A percentile compares a stretch with the other conserved stretches of the same genome.
These are phyloP conservation scores for Calonectria fujianensis DNA, from an alignment of 2,329 filamentous ascomycete species.

Conservation along the genomic window DNA sequence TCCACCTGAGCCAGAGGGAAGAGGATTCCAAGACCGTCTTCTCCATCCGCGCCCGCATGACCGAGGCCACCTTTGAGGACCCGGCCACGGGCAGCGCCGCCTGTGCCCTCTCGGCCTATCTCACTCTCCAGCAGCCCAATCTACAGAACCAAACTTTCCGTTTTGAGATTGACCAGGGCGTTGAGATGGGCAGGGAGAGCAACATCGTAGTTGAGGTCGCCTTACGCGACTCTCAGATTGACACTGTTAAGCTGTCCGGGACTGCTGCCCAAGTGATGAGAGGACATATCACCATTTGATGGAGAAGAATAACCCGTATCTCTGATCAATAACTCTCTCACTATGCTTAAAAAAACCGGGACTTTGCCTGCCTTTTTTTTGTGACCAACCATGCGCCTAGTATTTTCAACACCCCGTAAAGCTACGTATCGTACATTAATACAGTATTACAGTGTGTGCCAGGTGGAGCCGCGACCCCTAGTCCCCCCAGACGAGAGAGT, in stretches of 20 bases:
- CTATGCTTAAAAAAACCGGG: slow-evolving; percentile 10
- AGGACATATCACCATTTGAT: slow-evolving; percentile 57
- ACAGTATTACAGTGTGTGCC: slow-evolving; percentile 59
- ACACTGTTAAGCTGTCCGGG: slow-evolving; percentile 58
- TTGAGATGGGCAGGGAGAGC: slow-evolving; percentile 79
- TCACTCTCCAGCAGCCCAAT: slow-evolving; percentile 66
- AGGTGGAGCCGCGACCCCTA: slow-evolving; percentile 37
- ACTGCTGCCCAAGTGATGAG: slow-evolving; percentile 61
- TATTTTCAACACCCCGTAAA: slow-evolving; percentile 54
- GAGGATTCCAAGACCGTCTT: slow-evolving; percentile 54
- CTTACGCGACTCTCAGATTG: slow-evolving; percentile 56
- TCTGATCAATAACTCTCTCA: slow-evolving; percentile 22
- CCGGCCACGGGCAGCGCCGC: slow-evolving; percentile 79
- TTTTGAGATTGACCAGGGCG: slow-evolving; percentile 77
- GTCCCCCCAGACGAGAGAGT: slow-evolving; percentile 55
- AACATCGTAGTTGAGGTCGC: slow-evolving; percentile 69
- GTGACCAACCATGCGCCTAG: slow-evolving; percentile 53
- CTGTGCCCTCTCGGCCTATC: slow-evolving; percentile 72
- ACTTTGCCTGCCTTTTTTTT: slow-evolving; percentile 8
- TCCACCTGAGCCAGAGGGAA: slow-evolving; percentile 61
- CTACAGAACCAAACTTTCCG: slow-evolving; percentile 57
- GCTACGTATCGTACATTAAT: slow-evolving; percentile 62
- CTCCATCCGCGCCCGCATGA: slow-evolving; percentile 76
- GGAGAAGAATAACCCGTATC: slow-evolving; percentile 25
- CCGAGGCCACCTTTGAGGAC: slow-evolving; percentile 72